These are phyloP conservation scores for Hortaea sp. DNA, from an alignment of 2,329 filamentous ascomycete genomes.

Conservation along the genomic window DNA sequence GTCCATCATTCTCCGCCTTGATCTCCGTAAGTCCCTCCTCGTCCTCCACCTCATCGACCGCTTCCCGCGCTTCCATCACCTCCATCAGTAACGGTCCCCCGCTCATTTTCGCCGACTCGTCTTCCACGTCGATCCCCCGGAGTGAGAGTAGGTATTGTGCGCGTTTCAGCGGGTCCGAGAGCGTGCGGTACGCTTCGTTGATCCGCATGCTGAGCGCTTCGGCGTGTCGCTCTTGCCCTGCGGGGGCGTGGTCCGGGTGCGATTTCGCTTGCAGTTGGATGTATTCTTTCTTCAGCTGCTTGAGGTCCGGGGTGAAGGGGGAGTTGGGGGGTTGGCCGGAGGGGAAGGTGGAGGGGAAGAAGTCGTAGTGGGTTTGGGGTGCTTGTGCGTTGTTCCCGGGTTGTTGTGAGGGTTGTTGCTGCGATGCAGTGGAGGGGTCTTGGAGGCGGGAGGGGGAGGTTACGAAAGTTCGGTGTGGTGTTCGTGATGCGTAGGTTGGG, in stretches of 20 bases:
- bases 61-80: slow-evolving; percentile 63
- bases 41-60: slow-evolving; percentile 45
- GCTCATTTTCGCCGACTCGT: slow-evolving; percentile 63
- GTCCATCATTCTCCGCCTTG: slow-evolving; percentile 54
- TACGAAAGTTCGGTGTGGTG: too few species aligned
- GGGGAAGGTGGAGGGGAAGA: slow-evolving; percentile 76
- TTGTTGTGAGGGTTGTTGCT: too few species aligned
- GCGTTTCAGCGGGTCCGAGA: slow-evolving; percentile 64
- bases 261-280: slow-evolving; percentile 68
- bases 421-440: too few species aligned
- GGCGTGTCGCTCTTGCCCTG: slow-evolving; percentile 48
- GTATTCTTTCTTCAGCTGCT: slow-evolving; percentile 71
- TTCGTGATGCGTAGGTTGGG: too few species aligned
- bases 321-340: slow-evolving; percentile 66
- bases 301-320: slow-evolving; percentile 63
- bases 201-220: slow-evolving; percentile 73
- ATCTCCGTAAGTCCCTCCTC: slow-evolving; percentile 56
- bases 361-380: slow-evolving; percentile 61
- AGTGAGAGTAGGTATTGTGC: slow-evolving; percentile 76
- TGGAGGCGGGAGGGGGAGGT: too few species aligned
- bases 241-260: slow-evolving; percentile 58
- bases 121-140: slow-evolving; percentile 66
- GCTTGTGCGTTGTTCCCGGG: too few species aligned
- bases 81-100: slow-evolving; percentile 64
- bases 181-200: slow-evolving; percentile 85